Evolutionary conservation across 2,329 filamentous ascomycete genomes (phyloP), one percentile per base, ranked within the genome.

Genomic region (Trichoderma polysporum): DNA sequence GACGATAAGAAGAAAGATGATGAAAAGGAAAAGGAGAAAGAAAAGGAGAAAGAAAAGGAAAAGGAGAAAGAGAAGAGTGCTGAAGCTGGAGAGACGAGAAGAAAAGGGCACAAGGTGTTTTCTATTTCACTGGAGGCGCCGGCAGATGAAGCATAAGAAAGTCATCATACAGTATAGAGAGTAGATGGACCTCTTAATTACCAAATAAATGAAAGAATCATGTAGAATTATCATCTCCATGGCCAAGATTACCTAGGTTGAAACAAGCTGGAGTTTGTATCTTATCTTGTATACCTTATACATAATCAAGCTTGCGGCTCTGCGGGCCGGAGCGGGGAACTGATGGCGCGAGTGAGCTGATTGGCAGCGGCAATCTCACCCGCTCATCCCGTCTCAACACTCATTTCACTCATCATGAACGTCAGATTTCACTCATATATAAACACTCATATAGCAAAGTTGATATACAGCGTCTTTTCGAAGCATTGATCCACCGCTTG

Each of bases 101-200:
- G 66, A 19, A 73, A 73, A 52, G 73, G 70, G 12, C 76, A 76
- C 25, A 71, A 69, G 33, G 74, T 80, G 9, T 76, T 79, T 64
- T 67, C 74, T 33, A 59, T 79, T n/a, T 78, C 77, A 4, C 69
- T 79, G 2, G 78, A 79, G 45, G 74, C 74, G 10, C 67, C 73
- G 0, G 61, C 72, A 13, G 71, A 71, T 19, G 66, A 59, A 1
- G 72, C 71, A 41, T 68, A 69, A 5, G 66, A 68, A 53, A 12
- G 25, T 15, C 17, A 4, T 12, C 3, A 25, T 2, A 45, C 27
- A 2, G 15, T 27, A 54, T 31, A 25, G 19, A 17, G 39, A n/a
- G 19, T 15, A 49, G 39, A 33, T 3, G 15, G 15, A n/a, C 9
- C 10, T 5, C 8, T n/a, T 7, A 8, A 8, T 27, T 15, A 49